Conservation (phyloP, 2,329 filamentous ascomycete genomes). For the Phoma sp. region DNA sequence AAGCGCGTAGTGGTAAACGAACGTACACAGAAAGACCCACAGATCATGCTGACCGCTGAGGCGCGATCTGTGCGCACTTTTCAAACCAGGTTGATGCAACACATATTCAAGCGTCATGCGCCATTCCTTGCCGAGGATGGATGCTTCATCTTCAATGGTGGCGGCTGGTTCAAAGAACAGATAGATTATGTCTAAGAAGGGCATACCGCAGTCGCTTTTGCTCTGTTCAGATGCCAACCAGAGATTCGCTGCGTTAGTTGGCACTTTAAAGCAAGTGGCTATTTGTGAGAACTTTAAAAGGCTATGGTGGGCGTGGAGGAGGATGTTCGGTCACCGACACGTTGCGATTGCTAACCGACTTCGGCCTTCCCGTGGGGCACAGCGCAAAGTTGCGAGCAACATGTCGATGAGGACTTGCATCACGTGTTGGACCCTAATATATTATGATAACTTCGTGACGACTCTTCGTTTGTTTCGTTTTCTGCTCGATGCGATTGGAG, state of each 20-base stretch:
- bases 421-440: too few species aligned
- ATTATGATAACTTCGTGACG: too few species aligned
- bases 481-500: too few species aligned
- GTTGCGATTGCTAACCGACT: background rate
- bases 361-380: background rate
- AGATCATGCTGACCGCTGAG: background rate
- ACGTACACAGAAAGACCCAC: conserved; percentile 3
- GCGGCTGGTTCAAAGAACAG: background rate
- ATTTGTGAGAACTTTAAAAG: background rate
- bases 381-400: background rate
- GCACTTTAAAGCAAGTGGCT: background rate
- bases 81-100: background rate
- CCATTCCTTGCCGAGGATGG: conserved; percentile 8
- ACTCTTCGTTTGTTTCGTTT: too few species aligned
- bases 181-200: conserved; percentile 2
- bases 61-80: background rate
- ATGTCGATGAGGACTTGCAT: too few species aligned
- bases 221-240: too few species aligned
- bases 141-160: background rate
- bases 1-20: background rate
- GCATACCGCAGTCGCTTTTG: background rate
- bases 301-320: background rate
- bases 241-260: background rate
- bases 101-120: conserved; percentile 6
- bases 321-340: conserved; percentile 2